Evolutionary conservation across 2,329 filamentous ascomycete species (phyloP).

Genomic region (Grosmannia clavigera): DNA sequence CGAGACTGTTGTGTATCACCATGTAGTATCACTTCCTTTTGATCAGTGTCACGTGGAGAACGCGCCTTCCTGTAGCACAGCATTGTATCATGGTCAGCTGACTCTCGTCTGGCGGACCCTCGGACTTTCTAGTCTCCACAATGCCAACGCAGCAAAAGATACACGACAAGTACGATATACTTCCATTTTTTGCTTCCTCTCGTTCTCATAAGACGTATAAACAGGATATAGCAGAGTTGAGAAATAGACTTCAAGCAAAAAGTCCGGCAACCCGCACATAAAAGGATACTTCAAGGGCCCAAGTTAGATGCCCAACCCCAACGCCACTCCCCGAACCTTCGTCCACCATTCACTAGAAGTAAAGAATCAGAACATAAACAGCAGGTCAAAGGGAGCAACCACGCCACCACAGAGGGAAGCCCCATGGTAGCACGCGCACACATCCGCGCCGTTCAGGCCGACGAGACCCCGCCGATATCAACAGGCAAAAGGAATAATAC

Average conservation of each 20-base stretch:
- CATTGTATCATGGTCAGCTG: too few relatives aligned
- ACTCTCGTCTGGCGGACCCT: too few relatives aligned
- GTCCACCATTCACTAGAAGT: background rate
- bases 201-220: background rate
- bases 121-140: too few relatives aligned
- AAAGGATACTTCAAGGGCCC: background rate
- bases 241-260: background rate
- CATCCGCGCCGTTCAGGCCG: background rate
- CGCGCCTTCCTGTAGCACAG: too few relatives aligned
- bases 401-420: background rate
- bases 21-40: too few relatives aligned
- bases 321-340: background rate
- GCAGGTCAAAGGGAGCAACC: background rate
- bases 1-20: too few relatives aligned
- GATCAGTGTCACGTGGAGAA: too few relatives aligned
- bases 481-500: background rate
- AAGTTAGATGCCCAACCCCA: background rate
- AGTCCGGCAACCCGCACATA: background rate
- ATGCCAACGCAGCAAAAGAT: too few relatives aligned
- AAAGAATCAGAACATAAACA: background rate
- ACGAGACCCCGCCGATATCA: background rate
- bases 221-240: background rate
- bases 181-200: background rate
- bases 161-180: background rate
- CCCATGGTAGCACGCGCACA: background rate